Evolutionary conservation across 2,329 filamentous ascomycete genomes (phyloP), one percentile per base, ranked within the genome.

Genomic region (Colletotrichum tropicale): DNA sequence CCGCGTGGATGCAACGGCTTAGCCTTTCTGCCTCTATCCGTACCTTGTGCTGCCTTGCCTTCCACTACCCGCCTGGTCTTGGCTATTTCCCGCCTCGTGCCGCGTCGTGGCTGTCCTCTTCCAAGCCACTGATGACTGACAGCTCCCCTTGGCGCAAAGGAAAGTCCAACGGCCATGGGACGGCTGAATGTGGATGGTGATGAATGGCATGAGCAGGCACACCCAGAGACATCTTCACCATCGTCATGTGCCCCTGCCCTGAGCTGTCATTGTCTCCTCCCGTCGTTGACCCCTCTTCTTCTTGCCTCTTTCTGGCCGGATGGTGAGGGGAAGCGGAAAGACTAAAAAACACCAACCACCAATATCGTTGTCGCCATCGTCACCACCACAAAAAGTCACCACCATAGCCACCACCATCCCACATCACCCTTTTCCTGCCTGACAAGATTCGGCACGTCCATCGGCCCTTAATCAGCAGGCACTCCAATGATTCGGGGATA

Each of bases 361-460:
- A 70, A 32, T 10, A 18, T 24, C 34, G 32, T 38, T 10, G 30
- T 52, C 28, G 38, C 21, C 58, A 28, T 55, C 64, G 43, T 30
- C 70, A 68, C 15, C 68, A 52, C 30, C 67, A 32, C 56, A 9
- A 64, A 34, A 34, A 30, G 62, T 36, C 34, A 38, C 36, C 60
- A 71, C 52, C 71, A 66, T n/a, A 66, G 52, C 62, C 72, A 66
- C 71, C 71, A 74, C 66, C 21, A 43, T 34, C 16, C 64, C 56
- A 61, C 66, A 36, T 62, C 36, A 30, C 12, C 55, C 6, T 34
- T 28, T 24, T 32, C 32, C 66, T 30, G 55, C 72, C 55, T 30
- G 69, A 66, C 64, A 15, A 75, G 73, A 75, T 75, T 68, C 69
- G 26, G 73, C 70, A 73, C 48, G 30, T 48, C 18, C 73, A 75